Percentiles rank a stretch among this genome's conserved stretches.
Evolutionary conservation across 129 eudicot species (phyloP).

Genomic region (Pulicaria dysenterica): DNA sequence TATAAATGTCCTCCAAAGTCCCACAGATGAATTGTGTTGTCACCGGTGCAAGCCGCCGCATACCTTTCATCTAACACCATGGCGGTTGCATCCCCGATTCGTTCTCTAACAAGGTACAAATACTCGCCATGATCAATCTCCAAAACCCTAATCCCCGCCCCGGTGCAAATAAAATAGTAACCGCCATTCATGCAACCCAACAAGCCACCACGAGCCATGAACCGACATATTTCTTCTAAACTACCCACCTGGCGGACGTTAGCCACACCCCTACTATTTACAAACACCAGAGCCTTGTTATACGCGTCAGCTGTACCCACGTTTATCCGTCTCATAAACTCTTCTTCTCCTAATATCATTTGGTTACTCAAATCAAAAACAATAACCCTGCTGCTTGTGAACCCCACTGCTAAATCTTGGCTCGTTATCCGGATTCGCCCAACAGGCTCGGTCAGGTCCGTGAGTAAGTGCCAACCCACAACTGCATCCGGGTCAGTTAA

Average conservation of each 20-base stretch:
- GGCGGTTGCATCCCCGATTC: constrained; percentile 52
- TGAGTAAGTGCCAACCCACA: constrained; percentile 80
- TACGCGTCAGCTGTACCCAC: constrained; percentile 63
- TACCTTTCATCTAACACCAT: constrained; percentile 51
- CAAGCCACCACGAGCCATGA: constrained; percentile 45
- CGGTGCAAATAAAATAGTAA: constrained; percentile 47
- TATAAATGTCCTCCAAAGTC: constrained; percentile 56
- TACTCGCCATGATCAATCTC: constrained; percentile 58
- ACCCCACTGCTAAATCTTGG: constrained; percentile 61
- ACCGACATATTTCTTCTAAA: constrained; percentile 57
- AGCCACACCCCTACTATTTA: constrained; percentile 57
- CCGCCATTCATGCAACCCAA: constrained; percentile 66
- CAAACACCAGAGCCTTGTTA: constrained; percentile 45
- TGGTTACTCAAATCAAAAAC: constrained; percentile 64
- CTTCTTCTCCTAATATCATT: constrained; percentile 56
- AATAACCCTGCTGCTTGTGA: constrained; percentile 54
- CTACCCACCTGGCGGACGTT: constrained; percentile 47
- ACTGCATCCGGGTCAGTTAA: constrained; percentile 87
- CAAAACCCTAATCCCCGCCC: constrained; percentile 63
- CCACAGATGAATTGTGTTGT: constrained; percentile 69
- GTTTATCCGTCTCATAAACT: constrained; percentile 37
- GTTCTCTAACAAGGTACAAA: constrained; percentile 59
- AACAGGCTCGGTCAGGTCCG: constrained; percentile 54
- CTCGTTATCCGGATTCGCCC: constrained; percentile 72
- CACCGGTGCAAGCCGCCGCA: constrained; percentile 56